Base-by-base conservation (phyloP, 2,329 filamentous ascomycete genomes). In the Acrocalymma vagum region DNA sequence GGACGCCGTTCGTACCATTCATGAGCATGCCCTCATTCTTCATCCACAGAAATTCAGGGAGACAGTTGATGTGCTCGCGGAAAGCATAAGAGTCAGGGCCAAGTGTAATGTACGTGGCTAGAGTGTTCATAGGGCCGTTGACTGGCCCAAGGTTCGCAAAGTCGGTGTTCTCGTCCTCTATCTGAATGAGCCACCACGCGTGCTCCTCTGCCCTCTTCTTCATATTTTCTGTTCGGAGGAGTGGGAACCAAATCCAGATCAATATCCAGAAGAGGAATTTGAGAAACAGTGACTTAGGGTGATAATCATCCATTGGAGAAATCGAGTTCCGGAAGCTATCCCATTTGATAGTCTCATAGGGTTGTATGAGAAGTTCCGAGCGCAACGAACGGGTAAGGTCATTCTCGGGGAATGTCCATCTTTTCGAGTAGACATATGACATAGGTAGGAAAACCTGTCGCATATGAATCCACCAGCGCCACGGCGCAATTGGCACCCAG, bases 381-480 rank as follows among this genome's bases (percentile, higher is more conserved):
- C 87, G 84, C 26, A 99, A 71, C 39, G 83, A 81, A 15, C 81
- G 81, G 35, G 88, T 88, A 2, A 95, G 67, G 4, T 87, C 82
- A 26, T 88, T 93, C 54, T 88, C 79, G 11, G 90, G 87, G 52
- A 87, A 87, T 18, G 79, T 80, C 84, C 90, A 96, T 50, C 79
- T 79, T 74, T 87, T 90, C 0, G 91, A 95, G 76, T 88, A 96
- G 27, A 97, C 71, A 63, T 88, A 96, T 1, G 87, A 85, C 90
- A 97, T 96, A 5, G 92, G 87, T 32, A 96, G 69, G 61, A 93
- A 96, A n/a, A 99, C 92, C 71, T 88, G 85, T n/a, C 94, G 90
- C 70, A 96, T 96, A 60, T 99, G 94, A 60, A 97, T 89, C 93
- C 92, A 96, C 92, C 93, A 96, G 53, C 90, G 79, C 90, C 91